Evolutionary conservation across 2,329 filamentous ascomycete species (phyloP).

Genomic region (Paracamarosporium sp.): DNA sequence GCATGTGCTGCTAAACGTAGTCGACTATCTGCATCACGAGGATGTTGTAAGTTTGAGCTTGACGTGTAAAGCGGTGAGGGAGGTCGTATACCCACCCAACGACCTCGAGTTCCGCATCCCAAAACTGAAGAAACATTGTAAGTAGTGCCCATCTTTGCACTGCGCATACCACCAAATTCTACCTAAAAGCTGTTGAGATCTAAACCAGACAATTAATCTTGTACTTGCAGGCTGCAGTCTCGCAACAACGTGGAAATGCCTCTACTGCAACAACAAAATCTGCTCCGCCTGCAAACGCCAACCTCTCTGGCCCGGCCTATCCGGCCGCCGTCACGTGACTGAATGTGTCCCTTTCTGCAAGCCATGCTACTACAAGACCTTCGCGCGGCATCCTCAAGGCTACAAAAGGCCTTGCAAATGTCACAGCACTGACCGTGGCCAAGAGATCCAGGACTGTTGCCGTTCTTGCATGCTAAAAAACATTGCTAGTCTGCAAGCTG

Average conservation of each 20-base stretch:
- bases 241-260: slow-evolving; percentile 3
- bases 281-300: slow-evolving; percentile 7
- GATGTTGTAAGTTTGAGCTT: slow-evolving; percentile 26
- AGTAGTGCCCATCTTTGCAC: neutral
- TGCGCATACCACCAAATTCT: neutral
- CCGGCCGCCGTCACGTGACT: slow-evolving; percentile 19
- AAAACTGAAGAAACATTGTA: slow-evolving; percentile 17
- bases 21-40: slow-evolving; percentile 20
- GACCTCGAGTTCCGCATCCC: slow-evolving; percentile 21
- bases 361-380: slow-evolving; percentile 19
- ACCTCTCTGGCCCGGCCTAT: slow-evolving; percentile 12
- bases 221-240: neutral
- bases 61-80: slow-evolving; percentile 16
- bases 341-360: slow-evolving; percentile 22
- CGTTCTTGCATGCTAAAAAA: slow-evolving; percentile 8
- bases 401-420: slow-evolving; percentile 20
- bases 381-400: neutral
- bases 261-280: slow-evolving; percentile 27
- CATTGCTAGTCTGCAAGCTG: slow-evolving; percentile 1
- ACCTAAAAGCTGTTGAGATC: neutral
- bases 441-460: slow-evolving; percentile 18
- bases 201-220: neutral
- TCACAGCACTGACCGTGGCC: slow-evolving; percentile 1
- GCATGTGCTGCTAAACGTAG: slow-evolving; percentile 24
- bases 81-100: slow-evolving; percentile 21